phyloP scores from a whole-genome alignment of 1,139 yeast species.

The Hyphopichia fennica region DNA sequence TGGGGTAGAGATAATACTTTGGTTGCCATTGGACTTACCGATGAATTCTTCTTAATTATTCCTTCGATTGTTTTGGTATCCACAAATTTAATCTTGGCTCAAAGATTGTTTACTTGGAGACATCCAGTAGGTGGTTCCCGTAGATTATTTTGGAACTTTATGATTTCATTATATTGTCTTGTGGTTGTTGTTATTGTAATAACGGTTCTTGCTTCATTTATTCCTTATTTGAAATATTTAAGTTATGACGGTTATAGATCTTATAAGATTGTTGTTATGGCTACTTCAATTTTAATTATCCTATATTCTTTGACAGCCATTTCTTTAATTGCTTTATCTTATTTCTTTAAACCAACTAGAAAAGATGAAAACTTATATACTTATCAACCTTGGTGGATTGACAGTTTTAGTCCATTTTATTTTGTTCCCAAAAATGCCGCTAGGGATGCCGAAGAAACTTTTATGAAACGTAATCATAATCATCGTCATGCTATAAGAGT shows the following conservation, averaged over 20 bases:
- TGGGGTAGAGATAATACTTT: slow-evolving; percentile 54
- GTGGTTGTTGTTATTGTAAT: slow-evolving; percentile 63
- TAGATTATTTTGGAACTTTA: slow-evolving; percentile 52
- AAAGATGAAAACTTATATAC: slow-evolving; percentile 56
- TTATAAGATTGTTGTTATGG: slow-evolving; percentile 59
- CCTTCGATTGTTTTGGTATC: slow-evolving; percentile 58
- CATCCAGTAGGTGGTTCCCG: slow-evolving; percentile 76
- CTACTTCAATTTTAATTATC: slow-evolving; percentile 56
- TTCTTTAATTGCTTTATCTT: slow-evolving; percentile 51
- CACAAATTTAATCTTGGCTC: slow-evolving; percentile 67
- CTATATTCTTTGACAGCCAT: slow-evolving; percentile 59
- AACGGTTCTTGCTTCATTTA: slow-evolving; percentile 66
- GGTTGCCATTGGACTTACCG: slow-evolving; percentile 56
- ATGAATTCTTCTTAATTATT: slow-evolving; percentile 58
- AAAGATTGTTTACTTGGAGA: slow-evolving; percentile 77
- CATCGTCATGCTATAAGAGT: slow-evolving; percentile 54
- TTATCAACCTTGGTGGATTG: slow-evolving; percentile 81
- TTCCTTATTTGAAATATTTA: slow-evolving; percentile 63
- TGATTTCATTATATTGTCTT: slow-evolving; percentile 52
- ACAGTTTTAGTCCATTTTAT: slow-evolving; percentile 56
- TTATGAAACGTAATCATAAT: slow-evolving; percentile 48
- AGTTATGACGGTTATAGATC: slow-evolving; percentile 42
- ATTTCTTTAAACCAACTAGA: slow-evolving; percentile 54
- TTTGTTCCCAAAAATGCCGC: slow-evolving; percentile 53
- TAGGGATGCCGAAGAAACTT: slow-evolving; percentile 48